A percentile compares a stretch with the other conserved stretches of the same genome.
Evolutionary conservation across 805 yeast species (phyloP).

Genomic region (Jamesozyma lodderae): DNA sequence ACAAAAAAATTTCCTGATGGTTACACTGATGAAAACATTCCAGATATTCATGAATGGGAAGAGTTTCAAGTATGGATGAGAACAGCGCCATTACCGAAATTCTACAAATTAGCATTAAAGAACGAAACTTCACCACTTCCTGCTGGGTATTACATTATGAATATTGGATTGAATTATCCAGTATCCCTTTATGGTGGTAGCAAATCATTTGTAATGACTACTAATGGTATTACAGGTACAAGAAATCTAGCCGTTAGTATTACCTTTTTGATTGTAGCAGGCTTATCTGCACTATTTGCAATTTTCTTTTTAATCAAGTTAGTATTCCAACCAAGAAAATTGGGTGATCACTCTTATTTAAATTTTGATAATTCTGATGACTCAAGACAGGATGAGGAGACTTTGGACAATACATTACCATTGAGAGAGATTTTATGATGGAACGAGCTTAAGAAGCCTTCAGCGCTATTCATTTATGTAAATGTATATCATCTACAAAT

Average conservation of each 20-base stretch:
- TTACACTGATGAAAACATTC: constrained; percentile 58
- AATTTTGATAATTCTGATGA: constrained; percentile 30
- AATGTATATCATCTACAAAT: too few relatives aligned
- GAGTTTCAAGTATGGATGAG: constrained; percentile 83
- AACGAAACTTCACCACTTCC: constrained; percentile 49
- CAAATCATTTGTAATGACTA: constrained; percentile 71
- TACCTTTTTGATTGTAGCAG: constrained; percentile 78
- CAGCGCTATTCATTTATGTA: neutral
- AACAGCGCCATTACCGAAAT: constrained; percentile 86
- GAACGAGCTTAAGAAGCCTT: too few relatives aligned
- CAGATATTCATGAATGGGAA: constrained; percentile 58
- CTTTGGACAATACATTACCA: constrained; percentile 6
- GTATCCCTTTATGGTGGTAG: constrained; percentile 81
- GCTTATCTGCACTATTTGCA: constrained; percentile 61
- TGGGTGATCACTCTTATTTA: constrained; percentile 71
- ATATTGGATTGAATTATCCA: constrained; percentile 71
- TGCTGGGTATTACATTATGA: constrained; percentile 62
- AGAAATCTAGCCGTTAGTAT: constrained; percentile 77
- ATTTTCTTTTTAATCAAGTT: constrained; percentile 72
- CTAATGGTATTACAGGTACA: constrained; percentile 81
- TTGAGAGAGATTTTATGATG: constrained; percentile 16
- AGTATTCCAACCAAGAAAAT: constrained; percentile 70
- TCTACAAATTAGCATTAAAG: constrained; percentile 72
- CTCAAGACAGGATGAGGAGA: constrained; percentile 4
- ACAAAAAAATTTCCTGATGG: constrained; percentile 60